These are phyloP conservation scores for Sarocladiaceae sp. DNA, from an alignment of 2,329 filamentous ascomycete species.

Conservation along the genomic window DNA sequence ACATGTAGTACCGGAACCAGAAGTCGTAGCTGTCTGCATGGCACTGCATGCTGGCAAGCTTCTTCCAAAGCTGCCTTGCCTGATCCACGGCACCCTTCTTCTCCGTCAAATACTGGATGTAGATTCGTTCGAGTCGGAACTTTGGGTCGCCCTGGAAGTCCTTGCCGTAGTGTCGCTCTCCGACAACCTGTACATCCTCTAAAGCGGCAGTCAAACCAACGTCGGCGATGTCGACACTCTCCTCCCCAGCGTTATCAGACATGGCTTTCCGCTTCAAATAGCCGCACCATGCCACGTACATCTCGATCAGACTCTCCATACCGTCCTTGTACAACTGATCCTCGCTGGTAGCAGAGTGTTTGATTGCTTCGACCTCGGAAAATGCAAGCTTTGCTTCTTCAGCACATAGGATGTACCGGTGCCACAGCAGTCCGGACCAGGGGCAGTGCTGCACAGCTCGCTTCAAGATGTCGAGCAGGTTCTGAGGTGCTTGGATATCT, in stretches of 20 bases:
- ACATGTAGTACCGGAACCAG: constrained; percentile 88
- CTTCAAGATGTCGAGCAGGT: constrained; percentile 66
- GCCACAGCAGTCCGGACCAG: constrained; percentile 89
- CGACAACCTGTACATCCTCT: constrained; percentile 78
- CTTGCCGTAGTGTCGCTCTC: constrained; percentile 68
- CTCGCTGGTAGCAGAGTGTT: constrained; percentile 85
- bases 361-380: constrained; percentile 79
- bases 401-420: constrained; percentile 78
- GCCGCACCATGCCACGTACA: constrained; percentile 92
- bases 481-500: constrained; percentile 31
- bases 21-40: constrained; percentile 82
- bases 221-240: constrained; percentile 85
- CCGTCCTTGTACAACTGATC: constrained; percentile 80
- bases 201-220: constrained; percentile 82
- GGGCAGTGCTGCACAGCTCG: constrained; percentile 87
- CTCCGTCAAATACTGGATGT: constrained; percentile 87
- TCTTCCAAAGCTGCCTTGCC: constrained; percentile 74
- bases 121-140: constrained; percentile 85
- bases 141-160: constrained; percentile 80
- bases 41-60: constrained; percentile 58
- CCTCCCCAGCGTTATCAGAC: constrained; percentile 66
- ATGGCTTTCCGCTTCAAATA: constrained; percentile 86
- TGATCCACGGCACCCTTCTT: constrained; percentile 73
- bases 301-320: constrained; percentile 82
- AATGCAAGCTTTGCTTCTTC: constrained; percentile 76